Evolutionary conservation across 164 flowering plant species (phyloP).

Genomic region (Saururus chinensis): DNA sequence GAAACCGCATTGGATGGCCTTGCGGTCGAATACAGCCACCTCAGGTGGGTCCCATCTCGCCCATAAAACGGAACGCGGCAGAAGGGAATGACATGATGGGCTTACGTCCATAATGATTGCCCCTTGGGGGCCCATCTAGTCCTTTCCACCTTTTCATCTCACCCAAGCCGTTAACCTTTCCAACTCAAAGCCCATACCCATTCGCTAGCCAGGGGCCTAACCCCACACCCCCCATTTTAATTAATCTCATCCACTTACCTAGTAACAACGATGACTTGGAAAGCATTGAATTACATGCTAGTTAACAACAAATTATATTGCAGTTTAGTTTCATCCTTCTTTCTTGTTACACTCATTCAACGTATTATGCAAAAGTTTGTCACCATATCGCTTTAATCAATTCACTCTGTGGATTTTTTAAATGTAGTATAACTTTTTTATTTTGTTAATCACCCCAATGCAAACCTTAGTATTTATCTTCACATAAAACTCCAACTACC

Average conservation of each 20-base stretch:
- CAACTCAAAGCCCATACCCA: no score
- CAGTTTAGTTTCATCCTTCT: no score
- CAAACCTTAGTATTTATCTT: neutral
- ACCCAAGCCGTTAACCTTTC: no score
- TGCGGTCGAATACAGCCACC: constrained; percentile 27
- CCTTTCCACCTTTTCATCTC: neutral
- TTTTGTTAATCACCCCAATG: neutral
- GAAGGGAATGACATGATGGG: constrained; percentile 18
- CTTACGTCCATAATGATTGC: constrained; percentile 9
- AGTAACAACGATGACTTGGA: neutral
- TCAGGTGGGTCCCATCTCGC: constrained; percentile 1
- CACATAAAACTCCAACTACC: no score
- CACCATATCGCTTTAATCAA: no score
- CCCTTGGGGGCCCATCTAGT: neutral
- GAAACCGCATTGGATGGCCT: constrained; percentile 31
- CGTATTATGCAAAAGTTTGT: no score
- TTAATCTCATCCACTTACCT: neutral
- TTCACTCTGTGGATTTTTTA: no score
- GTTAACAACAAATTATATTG: no score
- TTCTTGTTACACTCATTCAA: no score
- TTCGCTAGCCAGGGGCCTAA: no score
- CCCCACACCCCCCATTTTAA: no score
- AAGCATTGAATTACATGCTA: neutral
- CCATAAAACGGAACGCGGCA: constrained; percentile 5
- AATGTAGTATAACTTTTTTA: no score